Evolutionary conservation across 2,329 filamentous ascomycete species (phyloP), one percentile per base, ranked within the genome.

Genomic region (Phaeosphaeria sp.): DNA sequence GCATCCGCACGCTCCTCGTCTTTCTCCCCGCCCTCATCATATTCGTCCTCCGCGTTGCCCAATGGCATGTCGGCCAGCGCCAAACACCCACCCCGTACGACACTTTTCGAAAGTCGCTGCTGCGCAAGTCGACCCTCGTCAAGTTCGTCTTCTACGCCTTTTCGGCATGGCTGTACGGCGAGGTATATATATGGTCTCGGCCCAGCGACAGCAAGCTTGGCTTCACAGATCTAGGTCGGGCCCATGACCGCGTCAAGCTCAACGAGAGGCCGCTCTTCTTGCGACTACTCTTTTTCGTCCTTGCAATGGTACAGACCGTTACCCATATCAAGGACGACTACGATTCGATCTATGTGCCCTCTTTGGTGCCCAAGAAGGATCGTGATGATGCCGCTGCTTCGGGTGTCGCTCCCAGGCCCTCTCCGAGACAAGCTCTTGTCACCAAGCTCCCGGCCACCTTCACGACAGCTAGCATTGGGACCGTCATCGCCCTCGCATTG

Each of bases 231-330:
- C 84, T 87, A 65, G 86, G 84, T 59, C 87, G 86, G 76, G 72
- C 79, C 11, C 82, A 84, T 64, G 91, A 95, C 74, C 85, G 93
- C 36, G 84, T 90, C 20, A 84, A 87, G 52, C 79, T 97, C 57
- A 98, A 98, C 74, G 94, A 98, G 81, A 87, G 90, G 63, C 89
- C 92, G 0, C 84, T 98, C 23, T 95, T 93, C 73, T 81, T 97
- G 50, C 88, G 91, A 33, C 86, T 85, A 58, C 88, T 90, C 69
- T 86, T 95, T 64, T 72, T 89, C 2, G 76, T 88, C 0, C 83
- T 95, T 44, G 91, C 90, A 3, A 57, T 90, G 10, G 78, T 84
- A n/a, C 91, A 96, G 75, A 87, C 90, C 1, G 69, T 84, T 11
- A 71, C 85, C 30, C 93, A 97, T 73, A 81, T 96, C 17, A 87